Evolutionary conservation across 495 filamentous ascomycete species (phyloP).

Genomic region (Penicillium verhagenii): DNA sequence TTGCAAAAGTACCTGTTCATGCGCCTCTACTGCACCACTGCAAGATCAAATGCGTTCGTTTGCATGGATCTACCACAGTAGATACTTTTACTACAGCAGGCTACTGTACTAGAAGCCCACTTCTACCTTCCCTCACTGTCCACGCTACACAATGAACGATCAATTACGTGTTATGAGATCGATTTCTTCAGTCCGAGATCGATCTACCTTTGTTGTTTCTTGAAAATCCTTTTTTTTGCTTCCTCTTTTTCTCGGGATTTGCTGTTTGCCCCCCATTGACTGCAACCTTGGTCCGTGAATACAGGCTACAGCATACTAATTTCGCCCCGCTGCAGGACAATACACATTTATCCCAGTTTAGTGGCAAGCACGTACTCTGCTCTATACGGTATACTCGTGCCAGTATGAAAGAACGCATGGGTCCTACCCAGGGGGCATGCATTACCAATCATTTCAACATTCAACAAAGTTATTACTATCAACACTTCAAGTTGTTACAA

Average conservation of each 20-base stretch:
- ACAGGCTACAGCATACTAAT: too few species aligned
- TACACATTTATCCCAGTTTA: background rate
- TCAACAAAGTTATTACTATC: too few species aligned
- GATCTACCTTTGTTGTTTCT: conserved; percentile 14
- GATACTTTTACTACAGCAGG: conserved; percentile 13
- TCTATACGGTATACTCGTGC: conserved; percentile 14
- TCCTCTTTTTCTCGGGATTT: background rate
- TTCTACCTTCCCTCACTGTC: background rate
- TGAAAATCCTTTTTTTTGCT: too few species aligned
- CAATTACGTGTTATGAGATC: conserved; percentile 11
- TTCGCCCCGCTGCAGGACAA: conserved; percentile 11
- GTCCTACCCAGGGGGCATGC: background rate
- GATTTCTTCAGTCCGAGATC: conserved; percentile 11
- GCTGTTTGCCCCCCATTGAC: background rate
- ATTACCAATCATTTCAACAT: background rate
- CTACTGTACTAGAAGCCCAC: conserved; percentile 5
- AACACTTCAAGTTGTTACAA: too few species aligned
- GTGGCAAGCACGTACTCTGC: conserved; percentile 13
- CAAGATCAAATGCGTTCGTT: conserved; percentile 13
- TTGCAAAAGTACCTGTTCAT: conserved; percentile 25
- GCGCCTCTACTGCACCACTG: conserved; percentile 13
- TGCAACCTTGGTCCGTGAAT: background rate
- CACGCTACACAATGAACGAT: background rate
- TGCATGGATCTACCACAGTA: conserved; percentile 8
- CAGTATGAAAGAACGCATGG: background rate